Conservation (phyloP, 2,329 filamentous ascomycete genomes). For the Colletotrichum magnum region DNA sequence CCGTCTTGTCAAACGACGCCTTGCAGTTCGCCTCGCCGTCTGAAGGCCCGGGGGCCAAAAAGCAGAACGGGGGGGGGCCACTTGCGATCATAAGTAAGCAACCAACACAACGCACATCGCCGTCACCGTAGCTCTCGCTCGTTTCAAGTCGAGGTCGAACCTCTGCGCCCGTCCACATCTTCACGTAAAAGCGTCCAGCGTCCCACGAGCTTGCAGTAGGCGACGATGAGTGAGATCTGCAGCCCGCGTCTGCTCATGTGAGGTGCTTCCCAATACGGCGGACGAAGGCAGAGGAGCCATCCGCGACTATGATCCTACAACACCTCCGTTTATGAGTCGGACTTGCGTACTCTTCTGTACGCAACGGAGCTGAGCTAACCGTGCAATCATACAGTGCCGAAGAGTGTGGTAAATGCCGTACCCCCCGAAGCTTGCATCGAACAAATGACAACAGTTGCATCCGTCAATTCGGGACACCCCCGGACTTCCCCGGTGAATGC, state of each 20-base stretch:
- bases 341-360: slow-evolving; percentile 48
- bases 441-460: slow-evolving; percentile 52
- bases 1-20: slow-evolving; percentile 24
- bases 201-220: slow-evolving; percentile 50
- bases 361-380: slow-evolving; percentile 47
- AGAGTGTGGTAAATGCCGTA: slow-evolving; percentile 49
- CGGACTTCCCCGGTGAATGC: slow-evolving; percentile 50
- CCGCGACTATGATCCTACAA: slow-evolving; percentile 59
- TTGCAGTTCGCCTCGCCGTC: background rate
- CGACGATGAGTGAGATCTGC: slow-evolving; percentile 54
- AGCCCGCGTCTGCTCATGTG: slow-evolving; percentile 56
- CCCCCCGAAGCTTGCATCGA: slow-evolving; percentile 51
- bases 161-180: slow-evolving; percentile 42
- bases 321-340: slow-evolving; percentile 43
- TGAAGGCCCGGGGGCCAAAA: background rate
- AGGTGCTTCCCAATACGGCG: slow-evolving; percentile 55
- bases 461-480: slow-evolving; percentile 48
- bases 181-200: slow-evolving; percentile 53
- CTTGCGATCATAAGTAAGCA: slow-evolving; percentile 52
- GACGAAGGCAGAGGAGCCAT: slow-evolving; percentile 51
- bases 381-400: slow-evolving; percentile 46
- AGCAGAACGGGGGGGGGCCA: background rate
- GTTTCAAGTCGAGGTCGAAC: slow-evolving; percentile 44
- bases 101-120: slow-evolving; percentile 51
- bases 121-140: slow-evolving; percentile 52